Conservation (phyloP, 371 early-diverging fungal species). For the Mortierella polycephala region DNA sequence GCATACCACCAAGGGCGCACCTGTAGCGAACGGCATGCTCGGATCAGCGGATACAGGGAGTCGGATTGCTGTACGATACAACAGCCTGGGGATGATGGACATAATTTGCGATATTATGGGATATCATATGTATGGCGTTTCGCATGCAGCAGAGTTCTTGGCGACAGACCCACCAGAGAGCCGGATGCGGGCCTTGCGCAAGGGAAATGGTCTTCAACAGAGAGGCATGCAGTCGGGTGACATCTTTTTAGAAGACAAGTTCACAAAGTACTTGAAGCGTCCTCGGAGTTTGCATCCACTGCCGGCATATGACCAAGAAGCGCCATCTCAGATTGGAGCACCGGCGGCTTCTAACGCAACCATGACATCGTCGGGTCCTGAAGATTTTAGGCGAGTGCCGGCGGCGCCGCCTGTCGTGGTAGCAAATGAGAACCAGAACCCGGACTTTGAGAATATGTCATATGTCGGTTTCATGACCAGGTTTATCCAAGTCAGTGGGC, state of each 20-base stretch:
- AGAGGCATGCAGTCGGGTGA: background rate
- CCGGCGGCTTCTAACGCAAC: too few relatives aligned
- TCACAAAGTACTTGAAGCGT: background rate
- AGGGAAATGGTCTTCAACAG: background rate
- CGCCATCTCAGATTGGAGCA: background rate
- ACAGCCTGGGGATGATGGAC: constrained; percentile 1
- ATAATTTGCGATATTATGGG: background rate
- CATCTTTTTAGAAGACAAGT: background rate
- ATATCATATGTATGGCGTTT: background rate
- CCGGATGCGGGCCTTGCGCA: background rate
- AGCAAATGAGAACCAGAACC: background rate
- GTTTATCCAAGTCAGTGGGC: too few relatives aligned
- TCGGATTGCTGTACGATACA: background rate
- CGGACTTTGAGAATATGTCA: background rate
- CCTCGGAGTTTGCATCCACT: background rate
- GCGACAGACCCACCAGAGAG: background rate
- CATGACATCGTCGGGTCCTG: too few relatives aligned
- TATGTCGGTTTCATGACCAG: background rate
- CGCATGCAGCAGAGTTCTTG: background rate
- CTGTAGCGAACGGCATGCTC: background rate
- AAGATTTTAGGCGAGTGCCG: too few relatives aligned
- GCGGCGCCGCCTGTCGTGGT: too few relatives aligned
- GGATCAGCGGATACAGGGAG: too few relatives aligned
- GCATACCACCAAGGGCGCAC: background rate
- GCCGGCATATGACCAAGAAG: background rate